phyloP scores from a whole-genome alignment of 441 rosid genomes.

The Eutrema salsugineum region DNA sequence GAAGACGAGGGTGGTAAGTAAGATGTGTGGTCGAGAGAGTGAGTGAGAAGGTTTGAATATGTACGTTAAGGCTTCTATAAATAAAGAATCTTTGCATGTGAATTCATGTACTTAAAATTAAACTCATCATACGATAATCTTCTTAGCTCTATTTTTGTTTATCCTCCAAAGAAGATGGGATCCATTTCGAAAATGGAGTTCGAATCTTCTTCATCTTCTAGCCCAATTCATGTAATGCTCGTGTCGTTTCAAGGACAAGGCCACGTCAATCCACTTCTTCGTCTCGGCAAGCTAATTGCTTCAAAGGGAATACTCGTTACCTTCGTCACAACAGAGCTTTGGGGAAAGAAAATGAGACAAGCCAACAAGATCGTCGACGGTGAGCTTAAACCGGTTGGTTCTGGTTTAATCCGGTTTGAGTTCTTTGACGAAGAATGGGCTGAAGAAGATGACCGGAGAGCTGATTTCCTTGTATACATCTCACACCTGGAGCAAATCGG shows the following conservation, averaged over 20 bases:
- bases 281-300: conserved; percentile 66
- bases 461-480: conserved; percentile 37
- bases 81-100: neutral
- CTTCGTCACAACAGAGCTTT: conserved; percentile 39
- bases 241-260: conserved; percentile 71
- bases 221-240: conserved; percentile 45
- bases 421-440: conserved; percentile 39
- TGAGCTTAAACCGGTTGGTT: conserved; percentile 42
- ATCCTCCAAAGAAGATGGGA: neutral
- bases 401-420: conserved; percentile 56
- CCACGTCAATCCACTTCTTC: conserved; percentile 55
- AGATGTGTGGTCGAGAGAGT: conserved; percentile 8
- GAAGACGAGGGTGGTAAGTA: neutral
- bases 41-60: neutral
- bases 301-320: conserved; percentile 56
- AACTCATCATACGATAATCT: neutral
- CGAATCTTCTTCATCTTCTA: neutral
- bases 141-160: neutral
- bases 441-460: conserved; percentile 47
- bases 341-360: conserved; percentile 45
- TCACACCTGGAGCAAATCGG: conserved; percentile 43
- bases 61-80: neutral
- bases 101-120: neutral
- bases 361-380: conserved; percentile 35
- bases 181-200: neutral